Evolutionary conservation across 257 asterid species (phyloP), one percentile per base, ranked within the genome.

Genomic region (Primulina huaijiensis): DNA sequence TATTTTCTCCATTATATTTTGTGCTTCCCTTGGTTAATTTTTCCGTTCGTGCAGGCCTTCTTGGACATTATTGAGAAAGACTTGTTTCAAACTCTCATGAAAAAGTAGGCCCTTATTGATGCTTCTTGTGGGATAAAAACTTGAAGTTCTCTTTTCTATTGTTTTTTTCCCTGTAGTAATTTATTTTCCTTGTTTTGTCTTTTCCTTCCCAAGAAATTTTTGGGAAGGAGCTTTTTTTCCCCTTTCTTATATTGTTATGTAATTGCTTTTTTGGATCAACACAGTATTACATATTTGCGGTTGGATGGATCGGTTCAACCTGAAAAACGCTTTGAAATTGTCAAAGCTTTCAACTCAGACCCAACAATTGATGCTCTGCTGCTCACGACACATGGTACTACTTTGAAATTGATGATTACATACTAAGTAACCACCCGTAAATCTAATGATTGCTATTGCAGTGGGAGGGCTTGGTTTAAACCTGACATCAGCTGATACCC

Each of bases 401-500:
- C 65, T 69, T 31, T 75, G 27, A 50, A 37, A 35, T 66, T 75
- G 8, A 46, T 61, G 37, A 68, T 30, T 63, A 62, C 58, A 25
- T 50, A 12, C 19, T 23, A 23, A 50, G 14, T 16, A 14, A 14
- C 57, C 20, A 50, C 21, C 20, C 14, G 8, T 50, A 50, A 65
- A 62, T 37, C 59, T 68, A 31, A 58, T 67, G 57, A 71, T 68
- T 35, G 52, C 46, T 72, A 35, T 64, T 78, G 83, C 85, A 94
- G 97, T 94, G 79, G 99, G 99, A 78, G 99, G 99, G 64, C 97
- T 94, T 81, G 99, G 99, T 72, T 79, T 94, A 81, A 94, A 94
- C 80, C 81, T 94, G 84, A 91, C 99, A 29, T 94, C 99, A 7
- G 99, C 99, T 53, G 97, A 94, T 84, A 94, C 99, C 72, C 95